phyloP scores from a whole-genome alignment of 345 rosid species.

The Xanthoceras sorbifolium region DNA sequence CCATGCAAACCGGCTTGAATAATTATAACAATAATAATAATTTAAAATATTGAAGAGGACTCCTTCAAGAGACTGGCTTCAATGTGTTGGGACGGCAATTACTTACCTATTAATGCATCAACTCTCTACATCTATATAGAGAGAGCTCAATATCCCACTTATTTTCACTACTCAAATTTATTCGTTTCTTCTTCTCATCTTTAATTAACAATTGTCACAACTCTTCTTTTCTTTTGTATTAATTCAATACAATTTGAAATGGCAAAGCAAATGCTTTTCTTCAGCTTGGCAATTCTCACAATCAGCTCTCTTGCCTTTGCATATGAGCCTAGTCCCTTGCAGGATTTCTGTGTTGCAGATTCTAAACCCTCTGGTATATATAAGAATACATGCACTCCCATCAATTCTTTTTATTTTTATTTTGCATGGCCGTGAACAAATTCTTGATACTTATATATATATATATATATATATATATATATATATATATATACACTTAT shows the following conservation, averaged over 20 bases:
- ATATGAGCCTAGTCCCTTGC: slow-evolving; percentile 29
- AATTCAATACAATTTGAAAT: background rate
- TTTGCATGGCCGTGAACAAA: too few relatives aligned
- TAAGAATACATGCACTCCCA: background rate
- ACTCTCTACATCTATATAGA: background rate
- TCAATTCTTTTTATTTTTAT: too few relatives aligned
- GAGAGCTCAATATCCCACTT: background rate
- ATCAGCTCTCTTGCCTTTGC: slow-evolving; percentile 15
- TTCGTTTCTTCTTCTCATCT: background rate
- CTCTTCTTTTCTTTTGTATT: background rate
- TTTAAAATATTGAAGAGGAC: background rate
- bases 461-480: too few relatives aligned
- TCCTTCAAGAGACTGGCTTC: background rate
- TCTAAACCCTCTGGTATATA: slow-evolving; percentile 16
- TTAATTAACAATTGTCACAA: background rate
- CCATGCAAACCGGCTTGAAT: background rate
- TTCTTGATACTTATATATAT: too few relatives aligned
- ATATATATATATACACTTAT: background rate
- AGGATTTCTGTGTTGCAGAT: slow-evolving; percentile 34
- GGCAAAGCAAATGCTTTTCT: background rate
- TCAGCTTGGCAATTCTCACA: slow-evolving; percentile 1
- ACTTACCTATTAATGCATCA: background rate
- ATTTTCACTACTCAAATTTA: background rate
- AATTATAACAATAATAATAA: too few relatives aligned
- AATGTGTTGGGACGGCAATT: background rate